Evolutionary conservation across 495 filamentous ascomycete genomes (phyloP).

Genomic region (Clavariopsis aquatica): DNA sequence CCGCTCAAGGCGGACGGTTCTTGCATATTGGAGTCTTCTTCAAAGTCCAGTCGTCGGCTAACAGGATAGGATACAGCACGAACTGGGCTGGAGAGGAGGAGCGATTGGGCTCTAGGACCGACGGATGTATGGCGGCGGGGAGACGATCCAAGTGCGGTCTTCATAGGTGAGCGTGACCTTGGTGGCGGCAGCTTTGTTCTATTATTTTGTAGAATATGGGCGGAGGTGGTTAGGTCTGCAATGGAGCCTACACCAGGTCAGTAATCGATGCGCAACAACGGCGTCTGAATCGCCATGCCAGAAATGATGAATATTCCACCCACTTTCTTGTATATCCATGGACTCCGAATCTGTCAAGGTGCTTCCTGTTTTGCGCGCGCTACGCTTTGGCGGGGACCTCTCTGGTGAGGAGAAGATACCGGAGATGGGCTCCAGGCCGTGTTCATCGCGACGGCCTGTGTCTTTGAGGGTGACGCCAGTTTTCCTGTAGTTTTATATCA

Average conservation of each 20-base stretch:
- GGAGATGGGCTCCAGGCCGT: slow-evolving; percentile 86
- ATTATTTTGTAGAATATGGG: slow-evolving; percentile 41
- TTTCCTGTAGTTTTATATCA: slow-evolving; percentile 53
- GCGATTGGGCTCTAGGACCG: slow-evolving; percentile 39
- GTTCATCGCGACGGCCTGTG: slow-evolving; percentile 77
- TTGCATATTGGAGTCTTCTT: slow-evolving; percentile 28
- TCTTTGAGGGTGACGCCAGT: slow-evolving; percentile 84
- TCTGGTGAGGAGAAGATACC: slow-evolving; percentile 86
- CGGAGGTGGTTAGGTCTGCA: slow-evolving; percentile 47
- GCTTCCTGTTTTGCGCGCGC: slow-evolving; percentile 40
- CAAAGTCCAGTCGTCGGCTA: slow-evolving; percentile 50
- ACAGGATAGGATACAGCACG: slow-evolving; percentile 39
- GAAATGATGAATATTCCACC: slow-evolving; percentile 19
- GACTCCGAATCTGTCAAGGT: slow-evolving; percentile 47
- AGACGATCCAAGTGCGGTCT: slow-evolving; percentile 58
- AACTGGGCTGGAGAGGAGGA: slow-evolving; percentile 9
- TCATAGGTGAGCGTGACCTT: slow-evolving; percentile 56
- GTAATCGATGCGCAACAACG: not conserved
- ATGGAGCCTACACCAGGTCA: slow-evolving; percentile 47
- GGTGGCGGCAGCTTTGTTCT: slow-evolving; percentile 49
- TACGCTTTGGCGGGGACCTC: slow-evolving; percentile 54
- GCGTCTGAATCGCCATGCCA: not conserved
- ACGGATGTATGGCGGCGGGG: slow-evolving; percentile 53
- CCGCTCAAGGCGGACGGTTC: slow-evolving; percentile 27
- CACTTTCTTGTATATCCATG: slow-evolving; percentile 52